phyloP scores from a whole-genome alignment of 176 grass and related monocot species.

The Musa schizocarpa region DNA sequence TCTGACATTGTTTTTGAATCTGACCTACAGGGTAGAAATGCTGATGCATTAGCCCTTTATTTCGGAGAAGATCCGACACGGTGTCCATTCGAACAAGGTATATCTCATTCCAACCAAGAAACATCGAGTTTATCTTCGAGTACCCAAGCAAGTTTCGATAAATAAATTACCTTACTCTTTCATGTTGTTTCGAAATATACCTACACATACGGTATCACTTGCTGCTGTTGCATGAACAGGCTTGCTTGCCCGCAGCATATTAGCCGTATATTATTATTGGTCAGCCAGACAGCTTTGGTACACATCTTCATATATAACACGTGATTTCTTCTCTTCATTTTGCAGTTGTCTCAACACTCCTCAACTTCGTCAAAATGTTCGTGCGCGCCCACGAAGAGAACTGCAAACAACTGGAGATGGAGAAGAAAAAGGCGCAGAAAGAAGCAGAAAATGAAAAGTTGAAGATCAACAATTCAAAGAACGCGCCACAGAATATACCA shows the following conservation, averaged over 20 bases:
- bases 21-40: conserved; percentile 70
- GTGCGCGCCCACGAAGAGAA: conserved; percentile 82
- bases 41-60: conserved; percentile 94
- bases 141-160: background rate
- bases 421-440: conserved; percentile 87
- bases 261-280: background rate
- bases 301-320: conserved; percentile 9
- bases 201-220: background rate
- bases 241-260: background rate
- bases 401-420: conserved; percentile 67
- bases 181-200: background rate
- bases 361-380: conserved; percentile 81
- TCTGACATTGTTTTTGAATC: background rate
- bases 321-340: conserved; percentile 6
- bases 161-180: background rate
- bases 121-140: background rate
- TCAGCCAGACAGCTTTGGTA: background rate
- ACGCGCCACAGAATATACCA: conserved; percentile 31
- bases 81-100: conserved; percentile 98
- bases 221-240: background rate
- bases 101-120: background rate
- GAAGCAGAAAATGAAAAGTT: conserved; percentile 80
- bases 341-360: conserved; percentile 71
- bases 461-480: conserved; percentile 39
- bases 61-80: conserved; percentile 93